phyloP scores from a whole-genome alignment of 129 eudicot genomes.

The Scalesia atractyloides region DNA sequence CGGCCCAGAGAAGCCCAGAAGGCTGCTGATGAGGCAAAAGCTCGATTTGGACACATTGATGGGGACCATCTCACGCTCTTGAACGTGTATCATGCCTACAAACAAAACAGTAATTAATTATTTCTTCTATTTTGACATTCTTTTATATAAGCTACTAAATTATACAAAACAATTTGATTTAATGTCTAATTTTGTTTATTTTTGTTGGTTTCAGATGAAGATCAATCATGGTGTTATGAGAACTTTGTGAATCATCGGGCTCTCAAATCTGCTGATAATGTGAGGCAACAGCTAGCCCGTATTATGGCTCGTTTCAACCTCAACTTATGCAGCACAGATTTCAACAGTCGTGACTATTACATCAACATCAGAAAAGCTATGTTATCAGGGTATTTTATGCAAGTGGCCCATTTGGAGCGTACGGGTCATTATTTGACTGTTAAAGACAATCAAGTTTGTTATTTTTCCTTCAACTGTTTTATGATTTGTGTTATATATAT shows the following conservation, averaged over 20 bases:
- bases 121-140: not conserved
- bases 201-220: constrained; percentile 62
- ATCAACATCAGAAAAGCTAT: constrained; percentile 95
- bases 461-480: not conserved
- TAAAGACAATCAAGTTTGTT: constrained; percentile 87
- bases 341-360: constrained; percentile 94
- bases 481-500: not conserved
- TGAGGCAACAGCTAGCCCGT: constrained; percentile 87
- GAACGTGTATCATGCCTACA: constrained; percentile 96
- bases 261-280: constrained; percentile 91
- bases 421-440: constrained; percentile 95
- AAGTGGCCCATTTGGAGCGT: constrained; percentile 95
- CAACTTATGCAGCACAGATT: constrained; percentile 85
- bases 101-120: constrained; percentile 77
- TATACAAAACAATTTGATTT: not conserved
- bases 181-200: not conserved
- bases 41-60: constrained; percentile 94
- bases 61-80: constrained; percentile 94
- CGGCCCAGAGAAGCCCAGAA: constrained; percentile 99
- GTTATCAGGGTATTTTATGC: constrained; percentile 97
- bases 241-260: constrained; percentile 89
- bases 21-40: constrained; percentile 99
- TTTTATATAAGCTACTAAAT: not conserved
- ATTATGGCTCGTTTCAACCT: constrained; percentile 81
- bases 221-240: constrained; percentile 95